Conservation (phyloP, 2,329 filamentous ascomycete genomes). For the Fusarium miscanthi region DNA sequence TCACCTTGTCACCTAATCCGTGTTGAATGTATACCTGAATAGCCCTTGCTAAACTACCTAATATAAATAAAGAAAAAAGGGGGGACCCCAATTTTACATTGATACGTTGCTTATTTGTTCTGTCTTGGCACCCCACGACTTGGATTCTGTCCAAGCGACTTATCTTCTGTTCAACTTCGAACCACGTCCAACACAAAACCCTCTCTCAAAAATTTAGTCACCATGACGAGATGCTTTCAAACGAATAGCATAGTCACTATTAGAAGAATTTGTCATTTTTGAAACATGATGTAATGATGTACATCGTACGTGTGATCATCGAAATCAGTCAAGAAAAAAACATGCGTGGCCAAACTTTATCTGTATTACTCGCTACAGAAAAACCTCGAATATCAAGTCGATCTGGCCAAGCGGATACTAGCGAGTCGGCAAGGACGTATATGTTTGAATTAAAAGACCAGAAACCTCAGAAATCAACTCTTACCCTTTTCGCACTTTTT, state of each 20-base stretch:
- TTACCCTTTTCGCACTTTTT: not conserved
- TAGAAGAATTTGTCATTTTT: not conserved
- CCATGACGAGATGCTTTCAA: slow-evolving; percentile 17
- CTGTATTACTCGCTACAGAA: not conserved
- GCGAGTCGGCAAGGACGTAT: not conserved
- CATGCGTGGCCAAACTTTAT: not conserved
- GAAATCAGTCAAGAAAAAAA: not conserved
- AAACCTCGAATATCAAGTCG: not conserved
- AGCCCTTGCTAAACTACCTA: not conserved
- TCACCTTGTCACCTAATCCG: not conserved
- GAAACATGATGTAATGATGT: slow-evolving; percentile 27
- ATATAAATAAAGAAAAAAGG: too few relatives aligned
- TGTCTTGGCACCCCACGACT: not conserved
- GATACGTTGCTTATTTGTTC: not conserved
- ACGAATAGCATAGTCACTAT: not conserved
- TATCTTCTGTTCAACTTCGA: not conserved
- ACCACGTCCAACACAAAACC: not conserved
- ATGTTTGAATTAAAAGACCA: not conserved
- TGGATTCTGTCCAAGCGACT: not conserved
- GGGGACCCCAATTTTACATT: not conserved
- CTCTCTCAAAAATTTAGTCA: not conserved
- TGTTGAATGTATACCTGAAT: not conserved
- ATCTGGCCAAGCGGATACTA: not conserved
- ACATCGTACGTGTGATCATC: not conserved
- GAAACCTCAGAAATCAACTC: not conserved